Evolutionary conservation across 2,329 filamentous ascomycete species (phyloP), one percentile per base, ranked within the genome.

Genomic region (Colletotrichum filicis): DNA sequence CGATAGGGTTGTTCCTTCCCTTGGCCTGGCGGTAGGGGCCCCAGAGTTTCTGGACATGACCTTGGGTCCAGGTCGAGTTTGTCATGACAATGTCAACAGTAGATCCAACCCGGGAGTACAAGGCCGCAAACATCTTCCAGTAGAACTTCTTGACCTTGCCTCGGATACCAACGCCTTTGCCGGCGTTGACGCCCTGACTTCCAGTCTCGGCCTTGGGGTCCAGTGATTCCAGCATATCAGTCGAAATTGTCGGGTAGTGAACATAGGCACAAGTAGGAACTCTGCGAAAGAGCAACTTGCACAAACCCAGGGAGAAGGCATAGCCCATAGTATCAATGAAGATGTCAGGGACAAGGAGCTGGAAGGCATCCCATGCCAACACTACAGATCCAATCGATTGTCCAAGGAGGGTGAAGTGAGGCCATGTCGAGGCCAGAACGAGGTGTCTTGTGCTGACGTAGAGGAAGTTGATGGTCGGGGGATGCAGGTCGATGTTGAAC

Each of bases 261-360:
- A 98, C 95, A 80, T 99, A 99, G 65, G 97, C 95, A 58, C 91
- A 95, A 0, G 95, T 98, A 0, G 96, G 94, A 1, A 98, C 89
- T 46, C 85, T 82, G 0, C 90, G 93, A 80, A 98, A 98, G 28
- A 98, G 87, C 75, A 93, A 89, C 80, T 95, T 97, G 82, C 89
- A 93, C 3, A 98, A 87, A 9, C 94, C 95, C 12, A 98, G 89
- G 0, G 94, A 90, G 80, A 98, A 99, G 30, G 96, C 95, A 79
- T 98, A 99, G 74, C 97, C 97, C 95, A 99, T 98, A 2, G 97
- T 99, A 80, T 99, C 97, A 77, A 99, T 88, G 81, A 98, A 98
- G 65, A 98, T 89, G 81, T 99, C 97, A 0, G 97, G 97, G 0
- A 96, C 94, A 3, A 98, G 88, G 3, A 98, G 90, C n/a, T 91